phyloP scores from a whole-genome alignment of 345 rosid species.

The Hypericum androsaemum region DNA sequence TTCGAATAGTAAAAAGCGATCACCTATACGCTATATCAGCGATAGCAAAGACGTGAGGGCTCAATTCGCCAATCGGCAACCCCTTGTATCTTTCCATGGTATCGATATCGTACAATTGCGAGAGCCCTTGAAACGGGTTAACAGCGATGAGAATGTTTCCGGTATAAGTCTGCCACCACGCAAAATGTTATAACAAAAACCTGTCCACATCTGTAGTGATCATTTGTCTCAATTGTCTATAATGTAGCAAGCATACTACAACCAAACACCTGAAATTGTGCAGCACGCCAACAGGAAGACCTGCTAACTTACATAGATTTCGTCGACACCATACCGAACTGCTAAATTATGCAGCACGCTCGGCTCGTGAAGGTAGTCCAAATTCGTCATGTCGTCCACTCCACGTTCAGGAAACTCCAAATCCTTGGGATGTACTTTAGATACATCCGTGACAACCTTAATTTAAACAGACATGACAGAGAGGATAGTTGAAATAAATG shows the following conservation, averaged over 20 bases:
- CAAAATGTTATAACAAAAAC: constrained; percentile 31
- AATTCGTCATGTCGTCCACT: constrained; percentile 85
- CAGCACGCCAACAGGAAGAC: constrained; percentile 8
- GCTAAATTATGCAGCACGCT: constrained; percentile 67
- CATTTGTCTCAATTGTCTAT: constrained; percentile 5
- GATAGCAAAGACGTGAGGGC: constrained; percentile 80
- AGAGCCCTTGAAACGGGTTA: constrained; percentile 80
- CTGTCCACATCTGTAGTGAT: constrained; percentile 18
- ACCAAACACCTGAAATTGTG: no score
- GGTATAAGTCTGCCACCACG: constrained; percentile 65
- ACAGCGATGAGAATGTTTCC: constrained; percentile 89
- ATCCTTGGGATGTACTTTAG: constrained; percentile 51
- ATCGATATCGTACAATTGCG: constrained; percentile 37
- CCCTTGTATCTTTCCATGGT: constrained; percentile 69
- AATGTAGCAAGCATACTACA: no score
- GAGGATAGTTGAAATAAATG: background rate
- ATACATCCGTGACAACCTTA: constrained; percentile 47
- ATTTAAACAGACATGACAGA: background rate
- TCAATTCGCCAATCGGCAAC: constrained; percentile 35
- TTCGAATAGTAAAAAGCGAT: constrained; percentile 2
- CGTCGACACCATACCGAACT: constrained; percentile 43
- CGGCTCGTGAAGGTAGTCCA: constrained; percentile 81
- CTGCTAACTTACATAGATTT: constrained; percentile 57
- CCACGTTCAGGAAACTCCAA: constrained; percentile 57
- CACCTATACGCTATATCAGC: constrained; percentile 82